Percentiles rank a stretch among this genome's conserved stretches.
Conservation (phyloP, 2,329 filamentous ascomycete genomes). For the Lizonia empirigonia region DNA sequence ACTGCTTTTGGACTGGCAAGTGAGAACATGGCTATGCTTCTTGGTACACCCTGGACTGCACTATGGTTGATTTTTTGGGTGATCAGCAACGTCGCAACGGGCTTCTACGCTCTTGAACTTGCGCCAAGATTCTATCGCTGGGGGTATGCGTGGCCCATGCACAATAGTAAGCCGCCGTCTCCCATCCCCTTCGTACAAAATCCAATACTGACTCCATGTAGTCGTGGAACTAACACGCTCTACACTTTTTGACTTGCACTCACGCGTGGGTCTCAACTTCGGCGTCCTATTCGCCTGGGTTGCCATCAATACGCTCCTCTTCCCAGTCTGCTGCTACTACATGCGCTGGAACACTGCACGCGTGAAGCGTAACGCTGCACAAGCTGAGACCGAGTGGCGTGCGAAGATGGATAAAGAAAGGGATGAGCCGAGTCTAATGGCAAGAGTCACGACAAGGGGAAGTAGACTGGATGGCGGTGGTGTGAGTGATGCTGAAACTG, state of each 20-base stretch:
- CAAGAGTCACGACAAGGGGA: slow-evolving; percentile 33
- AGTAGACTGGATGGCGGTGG: too few relatives aligned
- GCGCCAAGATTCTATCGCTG: slow-evolving; percentile 64
- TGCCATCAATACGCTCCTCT: slow-evolving; percentile 58
- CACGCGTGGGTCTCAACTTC: slow-evolving; percentile 64
- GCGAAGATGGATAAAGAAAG: slow-evolving; percentile 38
- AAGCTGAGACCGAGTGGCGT: slow-evolving; percentile 33
- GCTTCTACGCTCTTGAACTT: slow-evolving; percentile 64
- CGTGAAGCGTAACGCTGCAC: slow-evolving; percentile 30
- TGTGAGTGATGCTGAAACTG: too few relatives aligned
- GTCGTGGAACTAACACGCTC: slow-evolving; percentile 65
- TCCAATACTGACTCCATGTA: slow-evolving; percentile 15
- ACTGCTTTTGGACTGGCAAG: slow-evolving; percentile 65
- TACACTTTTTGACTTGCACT: slow-evolving; percentile 65
- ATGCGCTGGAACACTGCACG: slow-evolving; percentile 49
- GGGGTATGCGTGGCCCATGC: slow-evolving; percentile 68
- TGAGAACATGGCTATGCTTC: slow-evolving; percentile 68
- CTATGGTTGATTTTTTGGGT: slow-evolving; percentile 72
- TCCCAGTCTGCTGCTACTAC: slow-evolving; percentile 56
- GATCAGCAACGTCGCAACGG: slow-evolving; percentile 66
- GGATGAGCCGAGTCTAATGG: slow-evolving; percentile 31
- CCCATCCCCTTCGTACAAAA: not conserved
- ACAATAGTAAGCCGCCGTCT: slow-evolving; percentile 55
- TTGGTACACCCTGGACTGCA: slow-evolving; percentile 65
- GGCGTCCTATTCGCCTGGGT: slow-evolving; percentile 64